Conservation (phyloP, 257 asterid genomes). For the Anisodus tanguticus region DNA sequence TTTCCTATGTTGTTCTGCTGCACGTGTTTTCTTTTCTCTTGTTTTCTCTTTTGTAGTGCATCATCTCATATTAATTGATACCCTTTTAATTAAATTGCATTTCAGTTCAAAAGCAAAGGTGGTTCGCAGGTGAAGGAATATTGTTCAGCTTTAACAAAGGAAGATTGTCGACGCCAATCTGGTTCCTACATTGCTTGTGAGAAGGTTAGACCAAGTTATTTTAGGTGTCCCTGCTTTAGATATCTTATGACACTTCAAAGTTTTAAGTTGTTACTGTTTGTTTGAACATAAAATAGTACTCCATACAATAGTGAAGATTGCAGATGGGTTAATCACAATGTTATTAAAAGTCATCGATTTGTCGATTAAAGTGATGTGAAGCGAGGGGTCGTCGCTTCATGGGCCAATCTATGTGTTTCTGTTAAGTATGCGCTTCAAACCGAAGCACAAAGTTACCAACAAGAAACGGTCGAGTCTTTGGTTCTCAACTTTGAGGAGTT, state of each 20-base stretch:
- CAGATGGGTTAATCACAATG: not conserved
- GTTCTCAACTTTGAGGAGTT: conserved; percentile 21
- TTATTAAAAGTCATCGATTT: not conserved
- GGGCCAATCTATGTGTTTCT: not conserved
- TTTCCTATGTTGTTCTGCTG: not conserved
- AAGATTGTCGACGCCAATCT: conserved; percentile 90
- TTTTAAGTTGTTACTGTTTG: not conserved
- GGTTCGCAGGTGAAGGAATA: conserved; percentile 91
- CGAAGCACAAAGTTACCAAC: not conserved
- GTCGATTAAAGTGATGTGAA: not conserved
- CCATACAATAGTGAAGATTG: not conserved
- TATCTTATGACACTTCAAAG: not conserved
- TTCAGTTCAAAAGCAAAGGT: conserved; percentile 91
- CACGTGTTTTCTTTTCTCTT: not conserved
- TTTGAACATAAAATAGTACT: not conserved
- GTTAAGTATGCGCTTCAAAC: not conserved
- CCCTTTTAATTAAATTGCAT: conserved; percentile 18
- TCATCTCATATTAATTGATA: not conserved
- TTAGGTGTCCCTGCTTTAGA: not conserved
- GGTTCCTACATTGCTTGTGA: conserved; percentile 84
- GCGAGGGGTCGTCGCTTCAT: not conserved
- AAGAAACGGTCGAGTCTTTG: not conserved
- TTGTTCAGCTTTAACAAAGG: conserved; percentile 87
- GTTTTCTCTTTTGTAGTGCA: not conserved
- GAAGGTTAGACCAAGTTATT: conserved; percentile 57